Evolutionary conservation across 331 rosid genomes (phyloP), one percentile per base, ranked within the genome.

Genomic region (Arachis monticola): DNA sequence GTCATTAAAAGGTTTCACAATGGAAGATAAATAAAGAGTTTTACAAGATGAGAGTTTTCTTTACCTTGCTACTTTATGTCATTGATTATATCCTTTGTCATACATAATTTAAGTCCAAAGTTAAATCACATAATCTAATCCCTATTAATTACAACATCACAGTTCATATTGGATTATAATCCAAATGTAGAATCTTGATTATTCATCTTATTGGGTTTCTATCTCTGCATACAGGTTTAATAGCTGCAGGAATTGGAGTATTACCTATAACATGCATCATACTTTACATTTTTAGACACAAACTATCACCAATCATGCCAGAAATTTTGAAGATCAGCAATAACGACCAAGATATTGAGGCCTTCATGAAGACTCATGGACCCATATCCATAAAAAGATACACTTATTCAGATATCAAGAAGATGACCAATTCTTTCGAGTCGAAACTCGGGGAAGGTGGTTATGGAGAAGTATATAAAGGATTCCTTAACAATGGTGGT

Each of bases 371-470:
- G 66, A 77, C 57, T 0, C 48, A 70, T 7, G 84, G 81, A 17
- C 77, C 81, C 13, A 77, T 70, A 1, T 5, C 75, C 44, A 45
- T 64, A 48, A 81, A 83, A 70, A 79, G 82, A 77, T 83, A 77
- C 17, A 76, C 42, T 6, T 88, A 51, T 12, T 76, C 77, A 0
- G 81, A 79, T 0, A 41, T 85, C 47, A 83, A 78, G 62, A 85
- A 79, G 75, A 70, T 88, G 69, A 85, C 86, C 71, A 51, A 70
- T 7, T 83, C 79, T 45, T 83, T 85, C 46, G 57, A 69, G 41
- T 74, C 66, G 22, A 87, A 83, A 64, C 47, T 87, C 4, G 87
- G 85, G 60, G 62, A 77, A 77, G 85, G 82, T 12, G 85, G 85
- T 35, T 81, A 81, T 60, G 82, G 85, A 17, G n/a, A 7, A 41